Base-by-base conservation (phyloP, 352 stramenopile genomes). In the Globisporangium radiosum region DNA sequence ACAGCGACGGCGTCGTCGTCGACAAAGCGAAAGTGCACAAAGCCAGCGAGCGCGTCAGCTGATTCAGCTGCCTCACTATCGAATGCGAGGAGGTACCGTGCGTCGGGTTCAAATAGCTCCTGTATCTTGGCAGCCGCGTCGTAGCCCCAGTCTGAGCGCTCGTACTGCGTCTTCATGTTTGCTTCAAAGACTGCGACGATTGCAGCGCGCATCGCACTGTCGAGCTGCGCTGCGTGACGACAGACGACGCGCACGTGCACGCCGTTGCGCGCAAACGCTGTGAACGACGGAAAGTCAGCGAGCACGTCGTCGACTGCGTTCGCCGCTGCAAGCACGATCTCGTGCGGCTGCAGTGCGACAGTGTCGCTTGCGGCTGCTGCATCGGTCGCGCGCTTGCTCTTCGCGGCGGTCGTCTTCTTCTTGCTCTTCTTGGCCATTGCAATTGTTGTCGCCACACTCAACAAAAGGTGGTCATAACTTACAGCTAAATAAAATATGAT, bases 21-120 rank as follows among this genome's bases (percentile, higher is more conserved):
- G 57, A 98, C 78, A 62, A 97, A 97, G 15, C 92, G 92, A 76
- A 96, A 98, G 68, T 98, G 94, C 19, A 81, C 73, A 64, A 98
- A 98, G 8, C 66, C 88, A 14, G 81, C 66, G 14, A 97, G 66
- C 25, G 25, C 2, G 25, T 25, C 25, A 25, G 25, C 25, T 25
- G 25, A 25, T 25, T 25, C 25, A 4, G 56, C 10, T 4, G 59
- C 63, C 11, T 42, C 47, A n/a, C 51, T 3, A 56, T 73, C 65
- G 25, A 71, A 50, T 37, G 73, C 75, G 55, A 97, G 63, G 36
- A 98, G 60, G 70, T 96, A 97, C 40, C 91, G 84, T 49, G 94
- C 92, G 43, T 90, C 78, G 2, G 70, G 49, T 54, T 97, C 86
- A 47, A 81, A 87, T 6, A 98, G 65, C 64, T 98, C 94, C 2